Conservation (phyloP, 2,329 filamentous ascomycete species). For the Neofusicoccum laricinum region DNA sequence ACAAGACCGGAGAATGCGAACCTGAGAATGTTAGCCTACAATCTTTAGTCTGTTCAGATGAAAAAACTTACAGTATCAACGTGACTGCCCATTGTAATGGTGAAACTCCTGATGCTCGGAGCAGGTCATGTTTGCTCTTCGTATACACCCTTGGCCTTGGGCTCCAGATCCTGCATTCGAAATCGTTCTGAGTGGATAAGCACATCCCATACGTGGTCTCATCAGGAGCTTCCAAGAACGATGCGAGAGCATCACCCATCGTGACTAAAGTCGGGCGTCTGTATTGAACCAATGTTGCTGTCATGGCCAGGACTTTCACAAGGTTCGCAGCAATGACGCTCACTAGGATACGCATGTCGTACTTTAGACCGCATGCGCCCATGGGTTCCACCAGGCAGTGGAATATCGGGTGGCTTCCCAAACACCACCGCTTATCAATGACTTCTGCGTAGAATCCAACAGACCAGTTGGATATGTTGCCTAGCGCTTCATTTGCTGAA, state of each 20-base stretch:
- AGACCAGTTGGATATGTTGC: not conserved
- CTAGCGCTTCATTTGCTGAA: too few species aligned
- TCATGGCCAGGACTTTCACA: constrained; percentile 23
- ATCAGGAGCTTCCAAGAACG: constrained; percentile 19
- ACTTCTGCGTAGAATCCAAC: not conserved
- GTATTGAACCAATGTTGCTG: constrained; percentile 17
- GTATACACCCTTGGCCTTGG: not conserved
- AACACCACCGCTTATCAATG: not conserved
- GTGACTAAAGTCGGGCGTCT: constrained; percentile 20
- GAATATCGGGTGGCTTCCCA: not conserved
- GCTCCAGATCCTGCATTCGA: not conserved
- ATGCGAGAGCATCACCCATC: constrained; percentile 22
- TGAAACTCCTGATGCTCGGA: not conserved
- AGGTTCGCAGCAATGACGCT: constrained; percentile 23
- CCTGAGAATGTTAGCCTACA: not conserved
- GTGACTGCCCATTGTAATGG: not conserved
- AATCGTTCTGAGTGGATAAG: not conserved
- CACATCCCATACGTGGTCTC: not conserved
- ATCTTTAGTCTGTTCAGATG: not conserved
- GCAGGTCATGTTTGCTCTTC: not conserved
- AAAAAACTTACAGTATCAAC: not conserved
- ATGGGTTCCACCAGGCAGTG: not conserved
- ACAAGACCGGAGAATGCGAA: not conserved
- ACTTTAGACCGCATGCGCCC: not conserved
- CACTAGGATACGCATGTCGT: constrained; percentile 31